Base-by-base conservation (phyloP, 345 rosid genomes). In the Combretum micranthum region DNA sequence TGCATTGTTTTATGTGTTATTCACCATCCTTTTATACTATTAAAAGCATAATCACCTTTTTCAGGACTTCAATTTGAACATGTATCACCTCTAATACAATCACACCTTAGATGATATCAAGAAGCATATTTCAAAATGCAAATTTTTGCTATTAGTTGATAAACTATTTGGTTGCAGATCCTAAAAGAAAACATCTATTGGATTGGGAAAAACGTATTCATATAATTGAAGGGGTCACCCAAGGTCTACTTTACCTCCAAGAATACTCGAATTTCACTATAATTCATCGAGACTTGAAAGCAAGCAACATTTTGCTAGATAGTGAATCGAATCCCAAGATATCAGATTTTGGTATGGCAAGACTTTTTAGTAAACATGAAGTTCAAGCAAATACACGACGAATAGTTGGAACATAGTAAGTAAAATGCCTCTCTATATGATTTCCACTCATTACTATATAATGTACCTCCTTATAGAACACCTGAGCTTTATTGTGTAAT, bases 241-340 rank as follows among this genome's bases (percentile, higher is more conserved):
- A 79, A 63, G 84, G 81, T n/a, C 79, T 79, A 37, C 44, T 76
- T 0, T 79, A 76, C 57, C 81, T 76, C 17, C 79, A 80, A 56
- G 81, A 80, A 46, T 80, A 76, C 71, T 80, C 81, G 0, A 76
- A 76, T 57, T 54, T 71, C 42, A 80, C 73, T 2, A 62, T 80
- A 20, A 69, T 80, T 47, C 84, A 79, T 52, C 63, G 79, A 49
- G 81, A 75, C 55, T 26, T 75, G 26, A 75, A 79, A 43, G 71
- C 76, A 4, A 64, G 80, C 60, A 75, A 79, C 54, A 56, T 74
- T 65, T 52, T 80, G 20, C 60, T 76, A n/a, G 79, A 80, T 15
- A 15, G 39, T 0, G 43, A 69, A 2, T 69, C 69, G 81, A 80
- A 71, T 21, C 61, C 84, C 13, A 73, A 59, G 70, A 79, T 79